Base-by-base conservation (phyloP, 1,284 basidiomycete species). In the Marasmius fiardii region DNA sequence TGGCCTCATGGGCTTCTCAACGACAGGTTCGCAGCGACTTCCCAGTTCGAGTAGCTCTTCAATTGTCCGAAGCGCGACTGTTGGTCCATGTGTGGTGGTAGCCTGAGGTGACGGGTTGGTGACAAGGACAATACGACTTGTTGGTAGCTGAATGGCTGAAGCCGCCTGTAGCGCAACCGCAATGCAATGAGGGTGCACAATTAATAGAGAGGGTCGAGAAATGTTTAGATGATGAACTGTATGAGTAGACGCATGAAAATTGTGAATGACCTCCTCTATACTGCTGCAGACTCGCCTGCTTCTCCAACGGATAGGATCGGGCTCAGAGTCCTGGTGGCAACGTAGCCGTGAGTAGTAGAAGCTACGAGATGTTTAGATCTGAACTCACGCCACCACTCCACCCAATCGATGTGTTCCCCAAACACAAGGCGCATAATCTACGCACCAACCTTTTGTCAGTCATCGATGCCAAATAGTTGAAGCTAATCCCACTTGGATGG, bases 371-470 rank as follows among this genome's bases (percentile, higher is more conserved):
- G n/a, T n/a, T n/a, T n/a, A n/a, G n/a, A n/a, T n/a, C n/a, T n/a
- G n/a, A n/a, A 54, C 62, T 54, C 56, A 64, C 64, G 63, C 57
- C 34, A 62, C 63, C 48, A 64, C 58, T 37, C 55, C 63, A 20
- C 63, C 63, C 18, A 64, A 39, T n/a, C 63, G 60, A 56, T 65
- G 64, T 3, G 59, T 54, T 4, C 61, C 64, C 64, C 64, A 65
- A 3, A 61, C 60, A 24, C 60, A 63, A 18, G 60, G 57, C 44
- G 58, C 58, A 37, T 60, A 65, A 53, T 61, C 64, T 65, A 28
- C 21, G 3, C 20, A 20, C n/a, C n/a, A n/a, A n/a, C n/a, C n/a
- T n/a, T n/a, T n/a, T n/a, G n/a, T n/a, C n/a, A n/a, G n/a, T n/a
- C n/a, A n/a, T n/a, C n/a, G n/a, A n/a, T n/a, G n/a, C n/a, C n/a